A percentile compares a stretch with the other conserved stretches of the same genome.
Conservation (phyloP, 1,284 basidiomycete species). For the Butyriboletus appendiculatus region DNA sequence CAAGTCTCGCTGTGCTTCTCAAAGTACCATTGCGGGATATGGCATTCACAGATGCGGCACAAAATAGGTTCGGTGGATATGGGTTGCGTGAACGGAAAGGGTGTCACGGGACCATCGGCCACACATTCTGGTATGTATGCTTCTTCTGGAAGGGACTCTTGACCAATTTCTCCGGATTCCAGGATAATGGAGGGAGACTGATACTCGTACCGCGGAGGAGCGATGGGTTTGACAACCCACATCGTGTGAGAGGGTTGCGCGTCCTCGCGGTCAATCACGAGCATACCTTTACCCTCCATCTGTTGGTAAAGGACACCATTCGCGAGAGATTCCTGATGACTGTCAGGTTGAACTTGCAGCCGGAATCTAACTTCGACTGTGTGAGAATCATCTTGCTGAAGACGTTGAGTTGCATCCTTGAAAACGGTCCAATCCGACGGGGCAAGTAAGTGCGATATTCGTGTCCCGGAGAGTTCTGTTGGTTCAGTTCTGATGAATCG, state of each 20-base stretch:
- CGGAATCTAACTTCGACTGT: conserved; percentile 94
- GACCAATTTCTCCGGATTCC: conserved; percentile 55
- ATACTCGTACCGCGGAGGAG: conserved; percentile 64
- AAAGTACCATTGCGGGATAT: conserved; percentile 99
- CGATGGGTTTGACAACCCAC: conserved; percentile 96
- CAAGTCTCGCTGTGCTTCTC: conserved; percentile 99
- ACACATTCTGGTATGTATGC: conserved; percentile 21
- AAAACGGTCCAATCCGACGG: conserved; percentile 88
- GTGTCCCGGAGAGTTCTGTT: conserved; percentile 75
- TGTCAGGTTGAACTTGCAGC: conserved; percentile 68
- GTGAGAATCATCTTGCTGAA: conserved; percentile 91
- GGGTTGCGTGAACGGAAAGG: conserved; percentile 73
- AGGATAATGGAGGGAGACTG: conserved; percentile 57
- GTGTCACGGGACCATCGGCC: conserved; percentile 51
- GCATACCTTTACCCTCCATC: conserved; percentile 99
- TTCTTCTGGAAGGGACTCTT: conserved; percentile 45
- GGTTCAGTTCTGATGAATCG: conserved; percentile 70
- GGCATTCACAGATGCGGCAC: conserved; percentile 97
- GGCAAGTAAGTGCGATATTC: conserved; percentile 83
- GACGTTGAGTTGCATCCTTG: conserved; percentile 81
- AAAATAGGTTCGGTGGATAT: conserved; percentile 88
- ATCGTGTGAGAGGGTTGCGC: conserved; percentile 93
- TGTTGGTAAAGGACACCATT: conserved; percentile 70
- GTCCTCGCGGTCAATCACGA: conserved; percentile 91
- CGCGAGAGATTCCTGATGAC: conserved; percentile 51